phyloP scores from a whole-genome alignment of 345 rosid species.

The Erysimum cheiranthoides region DNA sequence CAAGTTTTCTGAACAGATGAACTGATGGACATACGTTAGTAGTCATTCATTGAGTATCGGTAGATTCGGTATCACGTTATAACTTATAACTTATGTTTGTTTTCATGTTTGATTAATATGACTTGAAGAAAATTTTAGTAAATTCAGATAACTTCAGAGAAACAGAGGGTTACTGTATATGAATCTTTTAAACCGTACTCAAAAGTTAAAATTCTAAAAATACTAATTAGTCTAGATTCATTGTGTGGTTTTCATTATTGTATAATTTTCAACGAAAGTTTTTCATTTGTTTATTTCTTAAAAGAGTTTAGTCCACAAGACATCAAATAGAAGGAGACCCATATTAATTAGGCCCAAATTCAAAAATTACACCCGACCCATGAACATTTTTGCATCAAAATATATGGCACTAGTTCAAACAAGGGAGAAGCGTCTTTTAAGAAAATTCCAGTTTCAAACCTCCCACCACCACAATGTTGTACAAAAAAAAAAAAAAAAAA shows the following conservation, averaged over 20 bases:
- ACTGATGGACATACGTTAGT: background rate
- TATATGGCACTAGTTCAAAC: too few species aligned
- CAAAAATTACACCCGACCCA: background rate
- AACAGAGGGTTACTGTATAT: background rate
- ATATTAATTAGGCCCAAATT: constrained; percentile 14
- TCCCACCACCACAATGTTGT: too few species aligned
- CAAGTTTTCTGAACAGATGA: background rate
- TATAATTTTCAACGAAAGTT: background rate
- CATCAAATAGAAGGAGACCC: background rate
- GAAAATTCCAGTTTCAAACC: too few species aligned
- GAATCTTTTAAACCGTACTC: background rate
- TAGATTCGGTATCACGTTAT: background rate
- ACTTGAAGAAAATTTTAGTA: background rate
- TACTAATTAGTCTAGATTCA: too few species aligned
- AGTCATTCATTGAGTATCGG: background rate
- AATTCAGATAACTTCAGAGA: background rate
- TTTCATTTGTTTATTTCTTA: background rate
- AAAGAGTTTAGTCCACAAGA: background rate
- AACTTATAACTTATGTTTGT: background rate
- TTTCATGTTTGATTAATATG: background rate
- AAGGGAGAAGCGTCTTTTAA: too few species aligned
- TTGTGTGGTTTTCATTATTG: too few species aligned
- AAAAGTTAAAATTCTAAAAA: background rate
- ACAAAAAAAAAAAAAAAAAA: too few species aligned
- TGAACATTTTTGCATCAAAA: too few species aligned